Conservation (phyloP, 257 asterid species). For the Rubia yunnanensis region DNA sequence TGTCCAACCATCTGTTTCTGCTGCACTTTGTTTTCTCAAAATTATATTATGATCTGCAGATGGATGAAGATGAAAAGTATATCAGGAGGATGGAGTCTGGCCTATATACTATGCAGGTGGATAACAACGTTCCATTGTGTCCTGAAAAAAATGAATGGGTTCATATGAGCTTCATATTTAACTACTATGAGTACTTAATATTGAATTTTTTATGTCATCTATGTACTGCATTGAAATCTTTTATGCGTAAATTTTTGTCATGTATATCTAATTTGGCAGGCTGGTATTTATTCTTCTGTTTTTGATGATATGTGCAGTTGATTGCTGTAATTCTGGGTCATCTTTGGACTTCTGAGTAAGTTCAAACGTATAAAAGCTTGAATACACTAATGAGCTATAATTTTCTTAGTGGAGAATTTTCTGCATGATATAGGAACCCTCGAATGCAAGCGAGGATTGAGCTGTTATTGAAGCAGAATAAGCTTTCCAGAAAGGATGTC, state of each 20-base stretch:
- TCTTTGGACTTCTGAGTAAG: constrained; percentile 99
- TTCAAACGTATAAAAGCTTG: constrained; percentile 15
- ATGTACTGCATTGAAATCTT: neutral
- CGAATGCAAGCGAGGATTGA: constrained; percentile 87
- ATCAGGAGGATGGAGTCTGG: constrained; percentile 78
- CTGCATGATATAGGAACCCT: constrained; percentile 46
- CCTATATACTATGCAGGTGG: constrained; percentile 88
- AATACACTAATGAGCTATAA: neutral
- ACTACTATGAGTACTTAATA: neutral
- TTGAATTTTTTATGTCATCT: neutral
- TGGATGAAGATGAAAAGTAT: constrained; percentile 91
- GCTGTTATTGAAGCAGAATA: constrained; percentile 74
- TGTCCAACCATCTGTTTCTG: neutral
- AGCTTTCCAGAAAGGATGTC: constrained; percentile 73
- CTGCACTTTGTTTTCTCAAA: neutral
- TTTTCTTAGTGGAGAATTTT: constrained; percentile 8
- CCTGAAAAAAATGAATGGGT: neutral
- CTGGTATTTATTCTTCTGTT: neutral
- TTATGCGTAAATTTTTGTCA: no score
- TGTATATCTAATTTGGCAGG: neutral
- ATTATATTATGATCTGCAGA: constrained; percentile 34
- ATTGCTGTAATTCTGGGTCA: constrained; percentile 88
- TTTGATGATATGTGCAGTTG: constrained; percentile 44
- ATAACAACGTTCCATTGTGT: neutral
- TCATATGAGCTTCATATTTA: neutral